Base-by-base conservation (phyloP, 2,329 filamentous ascomycete species). In the Rutstroemia sp. region DNA sequence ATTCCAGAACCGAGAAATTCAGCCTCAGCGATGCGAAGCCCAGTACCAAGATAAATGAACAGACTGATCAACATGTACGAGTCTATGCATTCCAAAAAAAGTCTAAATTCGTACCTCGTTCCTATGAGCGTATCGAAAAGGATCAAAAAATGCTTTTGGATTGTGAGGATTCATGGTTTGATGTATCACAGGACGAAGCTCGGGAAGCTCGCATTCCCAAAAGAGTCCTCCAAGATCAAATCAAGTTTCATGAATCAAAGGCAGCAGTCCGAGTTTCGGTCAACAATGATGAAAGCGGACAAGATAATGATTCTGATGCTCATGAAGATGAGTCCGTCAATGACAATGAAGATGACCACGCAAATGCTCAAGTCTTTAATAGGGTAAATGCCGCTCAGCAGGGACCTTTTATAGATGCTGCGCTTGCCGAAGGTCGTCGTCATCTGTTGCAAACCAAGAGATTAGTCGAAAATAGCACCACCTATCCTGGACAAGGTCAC, bases 101-200 rank as follows among this genome's bases (percentile, higher is more conserved):
- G 6, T 61, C 61, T 19, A 57, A 61, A 17, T 51, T 8, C 16
- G 74, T 81, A 54, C 67, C 69, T 30, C 70, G 69, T 17, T 68
- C 64, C 45, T 74, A 78, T 61, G 65, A 78, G 34, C 69, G 64
- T 23, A 76, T 81, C 51, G 73, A 77, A 2, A 69, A 66, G 25
- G 72, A 78, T 16, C 83, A 86, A 61, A 64, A 68, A 45, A 62
- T 70, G 8, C 69, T 85, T 5, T 68, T 86, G 1, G 72, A 75
- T 5, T 65, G 71, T 10, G 58, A 69, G 5, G 70, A 75, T 16
- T 78, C 71, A 6, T 74, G 72, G 73, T 69, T 36, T 17, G 19
- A 65, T 42, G 47, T 59, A 34, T 58, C 56, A 47, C 25, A 39
- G 17, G 17, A 39, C 39, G 60, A 61, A 49, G 63, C 60, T 17